Base-by-base conservation (phyloP, 805 yeast genomes). In the Suhomyces kilbournensis region DNA sequence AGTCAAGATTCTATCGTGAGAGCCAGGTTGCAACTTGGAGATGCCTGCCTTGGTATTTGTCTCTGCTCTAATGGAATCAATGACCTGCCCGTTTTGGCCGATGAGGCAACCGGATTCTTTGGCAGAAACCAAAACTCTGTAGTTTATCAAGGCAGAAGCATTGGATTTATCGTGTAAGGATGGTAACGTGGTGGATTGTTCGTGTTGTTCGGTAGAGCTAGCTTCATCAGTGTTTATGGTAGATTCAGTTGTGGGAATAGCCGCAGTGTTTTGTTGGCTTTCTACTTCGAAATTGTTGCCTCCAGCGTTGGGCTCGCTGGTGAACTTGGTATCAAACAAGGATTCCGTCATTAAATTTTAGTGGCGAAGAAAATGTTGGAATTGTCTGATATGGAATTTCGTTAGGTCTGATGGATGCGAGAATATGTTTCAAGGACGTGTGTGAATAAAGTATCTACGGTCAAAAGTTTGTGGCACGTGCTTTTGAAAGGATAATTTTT, bases 51-150 rank as follows among this genome's bases (percentile, higher is more conserved):
- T 88, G 53, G 91, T 90, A 51, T 80, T 79, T 28, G 93, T 88
- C 53, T 80, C 80, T 47, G 82, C 90, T 58, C 97, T 78, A 46
- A 91, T 82, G 34, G 80, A 77, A 51, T 91, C 87, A 54, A 91
- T 90, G 51, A 86, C 86, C 47, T 79, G 76, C 45, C 97, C 97
- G 57, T 82, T 86, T 58, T 87, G 87, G 50, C 97, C 97, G 60
- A 91, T 91, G 56, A 91, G 82, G 55, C 90, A 88, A 15, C 97
- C 97, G 10, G 96, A 92, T 68, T 91, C 97, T 64, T 86, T 87
- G 51, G 91, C 81, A 2, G 94, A 84, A 17, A 91, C 87, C 26
- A 91, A 76, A 1, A 90, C 80, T 53, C 91, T 58, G 60, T 63
- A 69, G 59, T 68, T 73, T 51, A 74, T 71, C 45, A 70, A 64